Percentiles rank a stretch among this genome's conserved stretches.
Evolutionary conservation across 2,329 filamentous ascomycete species (phyloP).

Genomic region (Aschersonia sp.): DNA sequence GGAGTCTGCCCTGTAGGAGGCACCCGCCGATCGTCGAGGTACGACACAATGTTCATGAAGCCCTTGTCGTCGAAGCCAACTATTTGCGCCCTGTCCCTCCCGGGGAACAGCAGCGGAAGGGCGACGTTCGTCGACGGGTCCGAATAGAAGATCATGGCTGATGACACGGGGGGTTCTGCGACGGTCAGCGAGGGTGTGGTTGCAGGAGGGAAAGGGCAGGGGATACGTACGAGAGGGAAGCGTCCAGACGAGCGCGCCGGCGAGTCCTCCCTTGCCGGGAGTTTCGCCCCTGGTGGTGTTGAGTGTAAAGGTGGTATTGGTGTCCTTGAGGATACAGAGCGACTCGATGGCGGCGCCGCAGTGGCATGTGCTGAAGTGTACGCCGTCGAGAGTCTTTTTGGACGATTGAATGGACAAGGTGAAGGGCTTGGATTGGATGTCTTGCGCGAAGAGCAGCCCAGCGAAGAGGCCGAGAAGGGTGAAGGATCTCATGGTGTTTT

Average conservation of each 20-base stretch:
- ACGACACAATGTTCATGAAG: slow-evolving; percentile 6
- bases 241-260: slow-evolving; percentile 5
- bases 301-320: slow-evolving; percentile 4
- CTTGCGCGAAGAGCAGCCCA: slow-evolving; percentile 4
- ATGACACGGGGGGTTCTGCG: slow-evolving; percentile 1
- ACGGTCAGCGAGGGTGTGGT: not conserved
- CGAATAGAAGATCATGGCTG: slow-evolving; percentile 6
- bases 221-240: slow-evolving; percentile 2
- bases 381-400: slow-evolving; percentile 6
- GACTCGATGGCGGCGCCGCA: slow-evolving; percentile 9
- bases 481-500: slow-evolving; percentile 4
- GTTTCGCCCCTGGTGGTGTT: slow-evolving; percentile 8
- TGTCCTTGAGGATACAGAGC: slow-evolving; percentile 4
- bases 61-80: slow-evolving; percentile 10
- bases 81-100: slow-evolving; percentile 8
- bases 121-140: slow-evolving; percentile 11
- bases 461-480: not conserved
- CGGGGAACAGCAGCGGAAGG: slow-evolving; percentile 7
- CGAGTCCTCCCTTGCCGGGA: slow-evolving; percentile 3
- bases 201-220: not conserved
- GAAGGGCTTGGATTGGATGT: slow-evolving; percentile 10
- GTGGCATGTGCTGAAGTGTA: slow-evolving; percentile 7
- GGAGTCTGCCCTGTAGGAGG: slow-evolving; percentile 1
- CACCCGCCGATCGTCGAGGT: slow-evolving; percentile 7
- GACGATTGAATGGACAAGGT: slow-evolving; percentile 6